Evolutionary conservation across 192 early-diverging fungal genomes (phyloP).

Genomic region (Chytriomyces confervae): DNA sequence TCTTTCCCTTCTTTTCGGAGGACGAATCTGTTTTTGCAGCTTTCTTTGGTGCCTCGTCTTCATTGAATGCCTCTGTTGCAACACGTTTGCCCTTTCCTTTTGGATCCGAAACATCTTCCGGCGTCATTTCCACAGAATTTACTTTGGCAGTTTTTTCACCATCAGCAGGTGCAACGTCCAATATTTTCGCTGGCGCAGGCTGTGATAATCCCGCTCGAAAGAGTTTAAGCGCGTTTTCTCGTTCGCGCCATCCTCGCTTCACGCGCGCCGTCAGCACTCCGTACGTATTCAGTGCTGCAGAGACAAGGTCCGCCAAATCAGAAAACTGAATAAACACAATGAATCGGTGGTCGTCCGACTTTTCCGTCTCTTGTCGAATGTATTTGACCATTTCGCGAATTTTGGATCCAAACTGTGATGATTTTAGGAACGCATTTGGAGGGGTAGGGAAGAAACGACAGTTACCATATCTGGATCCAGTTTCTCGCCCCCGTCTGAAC

Average conservation of each 20-base stretch:
- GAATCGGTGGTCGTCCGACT: background rate
- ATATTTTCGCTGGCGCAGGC: background rate
- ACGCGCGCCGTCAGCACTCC: slow-evolving; percentile 11
- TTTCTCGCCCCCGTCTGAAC: too few species aligned
- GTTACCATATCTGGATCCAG: too few species aligned
- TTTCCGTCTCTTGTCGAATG: background rate
- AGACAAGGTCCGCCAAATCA: slow-evolving; percentile 22
- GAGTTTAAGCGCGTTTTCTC: slow-evolving; percentile 10
- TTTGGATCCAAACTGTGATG: slow-evolving; percentile 24
- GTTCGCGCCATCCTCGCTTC: slow-evolving; percentile 1
- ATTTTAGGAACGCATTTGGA: too few species aligned
- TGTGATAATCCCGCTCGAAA: background rate
- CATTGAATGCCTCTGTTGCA: background rate
- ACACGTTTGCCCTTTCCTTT: background rate
- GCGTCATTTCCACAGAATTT: background rate
- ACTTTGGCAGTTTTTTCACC: background rate
- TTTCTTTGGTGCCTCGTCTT: background rate
- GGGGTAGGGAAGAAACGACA: too few species aligned
- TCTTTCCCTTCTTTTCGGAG: background rate
- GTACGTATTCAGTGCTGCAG: slow-evolving; percentile 16
- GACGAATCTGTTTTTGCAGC: background rate
- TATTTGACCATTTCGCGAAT: slow-evolving; percentile 26
- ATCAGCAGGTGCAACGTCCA: background rate
- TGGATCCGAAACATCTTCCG: background rate
- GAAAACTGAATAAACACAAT: slow-evolving; percentile 25